phyloP scores from a whole-genome alignment of 176 grass and related monocot species.

The Coix lacrymajobi region DNA sequence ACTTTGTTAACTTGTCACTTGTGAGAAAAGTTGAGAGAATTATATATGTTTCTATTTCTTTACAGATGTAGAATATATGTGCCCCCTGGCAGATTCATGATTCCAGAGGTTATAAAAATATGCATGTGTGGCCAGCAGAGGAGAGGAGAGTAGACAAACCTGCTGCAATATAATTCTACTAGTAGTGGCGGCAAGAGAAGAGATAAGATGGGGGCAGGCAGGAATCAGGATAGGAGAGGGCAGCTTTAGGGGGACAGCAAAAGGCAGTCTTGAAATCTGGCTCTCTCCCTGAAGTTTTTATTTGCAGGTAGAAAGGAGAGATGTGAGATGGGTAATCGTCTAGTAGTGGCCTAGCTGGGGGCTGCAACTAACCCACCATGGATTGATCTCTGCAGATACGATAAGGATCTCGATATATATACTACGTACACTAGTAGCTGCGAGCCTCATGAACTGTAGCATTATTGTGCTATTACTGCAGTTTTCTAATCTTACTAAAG shows the following conservation, averaged over 20 bases:
- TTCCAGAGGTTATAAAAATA: not conserved
- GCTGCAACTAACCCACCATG: not conserved
- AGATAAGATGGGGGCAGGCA: conserved; percentile 24
- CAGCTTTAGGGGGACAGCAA: conserved; percentile 26
- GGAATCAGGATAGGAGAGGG: not conserved
- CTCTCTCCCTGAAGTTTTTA: not conserved
- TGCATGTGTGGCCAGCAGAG: no score
- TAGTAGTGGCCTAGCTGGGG: conserved; percentile 3
- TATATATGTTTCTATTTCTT: no score
- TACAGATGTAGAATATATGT: no score
- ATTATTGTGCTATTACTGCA: no score
- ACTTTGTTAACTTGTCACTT: not conserved
- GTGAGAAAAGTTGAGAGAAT: not conserved
- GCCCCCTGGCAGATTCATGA: not conserved
- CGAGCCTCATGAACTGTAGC: not conserved
- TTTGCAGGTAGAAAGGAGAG: no score
- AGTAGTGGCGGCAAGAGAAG: not conserved
- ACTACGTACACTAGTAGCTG: not conserved
- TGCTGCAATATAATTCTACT: not conserved
- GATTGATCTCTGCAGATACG: not conserved
- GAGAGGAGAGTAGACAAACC: not conserved
- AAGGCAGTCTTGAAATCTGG: not conserved
- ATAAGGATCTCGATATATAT: conserved; percentile 32
- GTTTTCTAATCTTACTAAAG: no score
- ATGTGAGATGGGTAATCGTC: not conserved